Evolutionary conservation across 495 filamentous ascomycete genomes (phyloP).

Genomic region (Podospora conica): DNA sequence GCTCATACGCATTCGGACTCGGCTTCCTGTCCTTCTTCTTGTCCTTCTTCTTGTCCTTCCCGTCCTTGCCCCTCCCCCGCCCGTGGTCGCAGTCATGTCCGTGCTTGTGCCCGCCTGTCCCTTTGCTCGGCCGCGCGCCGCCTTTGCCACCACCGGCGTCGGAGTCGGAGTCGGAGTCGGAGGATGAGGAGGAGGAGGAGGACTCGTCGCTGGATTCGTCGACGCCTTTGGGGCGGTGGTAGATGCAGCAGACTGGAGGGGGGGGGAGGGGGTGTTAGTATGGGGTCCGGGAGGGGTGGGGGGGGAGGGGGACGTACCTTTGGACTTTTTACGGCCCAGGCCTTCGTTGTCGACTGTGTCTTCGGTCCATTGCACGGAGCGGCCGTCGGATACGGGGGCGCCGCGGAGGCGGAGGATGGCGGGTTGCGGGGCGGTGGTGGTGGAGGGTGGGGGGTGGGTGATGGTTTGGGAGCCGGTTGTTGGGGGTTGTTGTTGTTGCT

Average conservation of each 20-base stretch:
- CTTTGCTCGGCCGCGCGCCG: constrained; percentile 17
- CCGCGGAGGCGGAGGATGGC: constrained; percentile 44
- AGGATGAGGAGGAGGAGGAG: constrained; percentile 52
- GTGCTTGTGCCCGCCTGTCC: constrained; percentile 26
- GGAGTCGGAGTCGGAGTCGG: constrained; percentile 39
- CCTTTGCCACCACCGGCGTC: constrained; percentile 30
- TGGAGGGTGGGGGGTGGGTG: constrained; percentile 15
- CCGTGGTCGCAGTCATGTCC: constrained; percentile 34
- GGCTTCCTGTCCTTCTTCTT: constrained; percentile 48
- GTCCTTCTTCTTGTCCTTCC: constrained; percentile 34
- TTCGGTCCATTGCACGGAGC: constrained; percentile 81
- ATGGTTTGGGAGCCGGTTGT: constrained; percentile 9
- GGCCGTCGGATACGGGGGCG: constrained; percentile 30
- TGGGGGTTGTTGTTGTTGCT: constrained; percentile 14
- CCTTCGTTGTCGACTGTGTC: constrained; percentile 97
- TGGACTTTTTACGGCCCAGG: constrained; percentile 85
- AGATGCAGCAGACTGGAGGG: constrained; percentile 88
- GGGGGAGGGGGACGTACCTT: constrained; percentile 53
- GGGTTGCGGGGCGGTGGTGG: constrained; percentile 11
- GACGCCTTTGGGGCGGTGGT: constrained; percentile 74
- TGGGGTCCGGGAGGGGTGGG: background rate
- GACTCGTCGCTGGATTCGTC: constrained; percentile 83
- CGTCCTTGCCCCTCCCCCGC: constrained; percentile 23
- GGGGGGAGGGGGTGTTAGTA: background rate
- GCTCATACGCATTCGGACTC: constrained; percentile 94